Evolutionary conservation across 176 grass and related monocot genomes (phyloP).

Genomic region (Microstegium vimineum): DNA sequence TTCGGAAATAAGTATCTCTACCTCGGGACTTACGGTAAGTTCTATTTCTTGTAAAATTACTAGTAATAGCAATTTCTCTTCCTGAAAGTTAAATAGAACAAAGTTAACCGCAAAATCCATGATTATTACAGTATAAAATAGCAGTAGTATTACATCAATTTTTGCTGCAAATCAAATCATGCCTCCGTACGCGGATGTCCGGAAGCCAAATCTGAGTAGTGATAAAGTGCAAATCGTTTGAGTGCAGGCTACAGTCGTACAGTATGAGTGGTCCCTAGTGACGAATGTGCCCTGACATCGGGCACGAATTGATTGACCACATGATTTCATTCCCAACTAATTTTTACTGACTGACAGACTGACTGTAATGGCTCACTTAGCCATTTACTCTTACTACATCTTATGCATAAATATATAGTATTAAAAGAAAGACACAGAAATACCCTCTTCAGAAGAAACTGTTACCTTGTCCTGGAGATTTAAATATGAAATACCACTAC

Average conservation of each 20-base stretch:
- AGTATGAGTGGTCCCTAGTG: not conserved
- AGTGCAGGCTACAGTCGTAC: not conserved
- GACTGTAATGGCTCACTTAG: not conserved
- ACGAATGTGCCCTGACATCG: slow-evolving; percentile 22
- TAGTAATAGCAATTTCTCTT: not conserved
- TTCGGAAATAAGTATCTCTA: slow-evolving; percentile 79
- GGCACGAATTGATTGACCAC: not conserved
- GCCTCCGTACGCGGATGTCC: not conserved
- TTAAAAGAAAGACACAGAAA: not conserved
- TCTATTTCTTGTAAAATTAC: not conserved
- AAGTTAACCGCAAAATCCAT: not conserved
- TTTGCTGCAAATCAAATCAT: not conserved
- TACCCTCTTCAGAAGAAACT: too few species aligned
- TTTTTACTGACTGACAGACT: slow-evolving; percentile 17
- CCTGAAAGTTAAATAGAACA: not conserved
- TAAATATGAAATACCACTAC: not conserved
- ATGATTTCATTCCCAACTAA: slow-evolving; percentile 38
- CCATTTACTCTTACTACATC: too few species aligned
- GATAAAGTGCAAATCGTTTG: not conserved
- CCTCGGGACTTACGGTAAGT: slow-evolving; percentile 64
- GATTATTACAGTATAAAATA: not conserved
- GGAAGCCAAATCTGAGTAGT: slow-evolving; percentile 15
- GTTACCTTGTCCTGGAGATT: not conserved
- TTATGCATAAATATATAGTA: too few species aligned
- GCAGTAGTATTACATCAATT: not conserved